A percentile compares a stretch with the other conserved stretches of the same genome.
Conservation (phyloP, 2,329 filamentous ascomycete species). For the Penicillium nordicum region DNA sequence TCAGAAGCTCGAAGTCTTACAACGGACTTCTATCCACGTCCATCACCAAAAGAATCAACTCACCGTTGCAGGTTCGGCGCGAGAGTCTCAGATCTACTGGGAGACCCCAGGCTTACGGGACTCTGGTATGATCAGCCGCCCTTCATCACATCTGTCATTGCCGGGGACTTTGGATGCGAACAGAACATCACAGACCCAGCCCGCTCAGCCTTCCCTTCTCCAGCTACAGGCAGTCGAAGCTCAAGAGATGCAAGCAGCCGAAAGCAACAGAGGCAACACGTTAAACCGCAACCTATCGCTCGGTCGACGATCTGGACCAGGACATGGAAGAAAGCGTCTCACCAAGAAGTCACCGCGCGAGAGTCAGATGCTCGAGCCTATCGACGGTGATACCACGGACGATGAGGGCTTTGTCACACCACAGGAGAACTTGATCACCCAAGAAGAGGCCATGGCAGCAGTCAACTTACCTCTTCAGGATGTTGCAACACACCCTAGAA, state of each 20-base stretch:
- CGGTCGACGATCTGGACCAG: slow-evolving; percentile 15
- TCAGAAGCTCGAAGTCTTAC: slow-evolving; percentile 62
- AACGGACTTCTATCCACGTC: slow-evolving; percentile 57
- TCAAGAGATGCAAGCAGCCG: slow-evolving; percentile 2
- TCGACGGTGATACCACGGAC: slow-evolving; percentile 20
- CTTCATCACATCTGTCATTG: neutral
- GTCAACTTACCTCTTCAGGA: slow-evolving; percentile 4
- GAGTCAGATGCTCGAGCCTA: slow-evolving; percentile 6
- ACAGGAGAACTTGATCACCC: neutral
- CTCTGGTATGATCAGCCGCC: slow-evolving; percentile 2
- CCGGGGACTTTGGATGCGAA: neutral
- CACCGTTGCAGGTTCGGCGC: slow-evolving; percentile 23
- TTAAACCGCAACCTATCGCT: slow-evolving; percentile 14
- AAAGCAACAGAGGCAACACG: slow-evolving; percentile 2
- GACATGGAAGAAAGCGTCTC: slow-evolving; percentile 16
- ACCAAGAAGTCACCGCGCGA: slow-evolving; percentile 7
- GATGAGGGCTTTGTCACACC: slow-evolving; percentile 27
- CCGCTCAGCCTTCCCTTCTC: slow-evolving; percentile 8
- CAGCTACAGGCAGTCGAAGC: slow-evolving; percentile 7
- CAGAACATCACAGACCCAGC: slow-evolving; percentile 1
- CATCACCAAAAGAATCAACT: slow-evolving; percentile 44
- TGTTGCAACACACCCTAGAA: neutral
- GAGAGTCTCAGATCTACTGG: slow-evolving; percentile 30
- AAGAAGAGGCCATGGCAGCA: slow-evolving; percentile 2
- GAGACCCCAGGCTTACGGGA: slow-evolving; percentile 4